These are phyloP conservation scores for Sanghuangporus weigelae DNA, from an alignment of 1,284 basidiomycete genomes.

Conservation along the genomic window DNA sequence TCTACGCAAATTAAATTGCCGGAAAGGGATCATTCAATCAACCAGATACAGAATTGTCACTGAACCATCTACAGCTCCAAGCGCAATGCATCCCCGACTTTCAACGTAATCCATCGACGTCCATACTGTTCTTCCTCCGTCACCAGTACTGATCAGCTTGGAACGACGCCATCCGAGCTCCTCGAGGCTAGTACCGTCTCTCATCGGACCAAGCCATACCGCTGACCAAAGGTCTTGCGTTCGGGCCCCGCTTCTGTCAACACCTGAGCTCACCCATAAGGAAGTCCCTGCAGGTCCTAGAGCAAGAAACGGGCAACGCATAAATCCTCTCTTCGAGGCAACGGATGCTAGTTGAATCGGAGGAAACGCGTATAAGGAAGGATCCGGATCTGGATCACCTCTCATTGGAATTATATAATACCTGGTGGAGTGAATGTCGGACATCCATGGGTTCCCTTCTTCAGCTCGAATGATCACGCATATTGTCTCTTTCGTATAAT, in stretches of 20 bases:
- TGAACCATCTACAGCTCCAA: conserved; percentile 9
- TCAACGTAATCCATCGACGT: conserved; percentile 14
- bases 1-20: neutral
- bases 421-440: conserved; percentile 41
- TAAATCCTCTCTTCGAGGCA: conserved; percentile 39
- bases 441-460: conserved; percentile 53
- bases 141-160: neutral
- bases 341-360: conserved; percentile 32
- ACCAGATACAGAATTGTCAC: conserved; percentile 12
- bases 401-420: conserved; percentile 30
- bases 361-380: conserved; percentile 37
- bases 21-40: neutral
- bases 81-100: conserved; percentile 7
- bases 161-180: neutral
- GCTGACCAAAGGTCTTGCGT: neutral
- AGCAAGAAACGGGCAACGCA: conserved; percentile 45
- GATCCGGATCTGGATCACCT: conserved; percentile 3
- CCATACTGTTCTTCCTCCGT: neutral
- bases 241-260: neutral
- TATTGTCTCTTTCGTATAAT: conserved; percentile 26
- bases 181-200: neutral
- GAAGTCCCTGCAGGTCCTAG: conserved; percentile 51
- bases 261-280: conserved; percentile 42
- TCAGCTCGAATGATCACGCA: conserved; percentile 50
- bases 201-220: conserved; percentile 4